phyloP scores from a whole-genome alignment of 2,329 filamentous ascomycete genomes.

The Zopfia rhizophila region DNA sequence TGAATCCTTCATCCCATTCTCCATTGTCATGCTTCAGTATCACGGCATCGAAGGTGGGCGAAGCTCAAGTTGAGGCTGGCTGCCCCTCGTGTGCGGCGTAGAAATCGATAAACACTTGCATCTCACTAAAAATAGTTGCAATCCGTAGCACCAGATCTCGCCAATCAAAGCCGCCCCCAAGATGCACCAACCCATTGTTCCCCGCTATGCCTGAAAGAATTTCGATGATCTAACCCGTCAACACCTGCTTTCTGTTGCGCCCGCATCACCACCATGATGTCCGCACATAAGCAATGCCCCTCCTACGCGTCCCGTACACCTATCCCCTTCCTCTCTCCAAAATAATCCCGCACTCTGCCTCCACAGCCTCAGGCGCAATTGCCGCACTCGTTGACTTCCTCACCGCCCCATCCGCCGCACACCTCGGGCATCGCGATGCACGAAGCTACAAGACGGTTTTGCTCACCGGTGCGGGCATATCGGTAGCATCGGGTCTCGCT shows the following conservation, averaged over 20 bases:
- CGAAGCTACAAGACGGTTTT: constrained; percentile 70
- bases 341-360: constrained; percentile 78
- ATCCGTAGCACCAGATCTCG: too few relatives aligned
- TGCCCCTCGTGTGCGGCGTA: too few relatives aligned
- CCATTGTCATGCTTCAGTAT: too few relatives aligned
- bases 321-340: constrained; percentile 79
- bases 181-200: too few relatives aligned
- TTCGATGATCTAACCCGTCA: too few relatives aligned
- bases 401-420: constrained; percentile 64
- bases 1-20: too few relatives aligned
- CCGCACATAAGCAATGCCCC: constrained; percentile 61
- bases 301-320: constrained; percentile 92
- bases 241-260: not conserved
- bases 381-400: constrained; percentile 83
- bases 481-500: constrained; percentile 89
- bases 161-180: too few relatives aligned
- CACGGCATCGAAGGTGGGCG: too few relatives aligned
- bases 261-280: not conserved
- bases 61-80: too few relatives aligned
- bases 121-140: too few relatives aligned
- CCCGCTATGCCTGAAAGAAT: too few relatives aligned
- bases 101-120: too few relatives aligned
- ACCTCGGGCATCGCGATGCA: constrained; percentile 37
- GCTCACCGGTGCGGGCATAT: constrained; percentile 88
- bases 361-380: constrained; percentile 76